A percentile compares a stretch with the other conserved stretches of the same genome.
Conservation (phyloP, 108 stramenopile species). For the Parmales sp. region DNA sequence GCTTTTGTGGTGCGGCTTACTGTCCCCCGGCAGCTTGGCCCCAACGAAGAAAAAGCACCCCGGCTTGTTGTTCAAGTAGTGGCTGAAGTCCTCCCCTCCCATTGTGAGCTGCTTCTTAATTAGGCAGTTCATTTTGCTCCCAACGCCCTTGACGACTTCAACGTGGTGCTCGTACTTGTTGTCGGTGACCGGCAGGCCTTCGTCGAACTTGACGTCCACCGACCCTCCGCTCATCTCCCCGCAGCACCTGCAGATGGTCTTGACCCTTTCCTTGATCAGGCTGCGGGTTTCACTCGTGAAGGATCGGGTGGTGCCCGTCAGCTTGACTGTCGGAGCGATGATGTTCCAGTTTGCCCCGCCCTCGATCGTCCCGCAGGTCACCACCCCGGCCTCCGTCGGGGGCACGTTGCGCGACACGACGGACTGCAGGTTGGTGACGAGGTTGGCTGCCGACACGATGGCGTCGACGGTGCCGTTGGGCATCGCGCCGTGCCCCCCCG, state of each 20-base stretch:
- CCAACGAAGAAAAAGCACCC: no score
- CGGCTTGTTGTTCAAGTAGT: no score
- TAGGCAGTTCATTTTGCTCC: no score
- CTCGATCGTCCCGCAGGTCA: constrained; percentile 50
- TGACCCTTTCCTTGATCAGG: constrained; percentile 42
- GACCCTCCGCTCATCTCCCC: constrained; percentile 58
- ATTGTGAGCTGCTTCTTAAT: no score
- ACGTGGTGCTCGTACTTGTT: no score
- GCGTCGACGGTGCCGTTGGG: constrained; percentile 49
- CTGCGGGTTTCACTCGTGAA: constrained; percentile 56
- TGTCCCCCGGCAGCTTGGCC: no score
- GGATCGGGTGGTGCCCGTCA: constrained; percentile 75
- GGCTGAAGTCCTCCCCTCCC: constrained; percentile 34
- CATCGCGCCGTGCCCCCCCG: constrained; percentile 86
- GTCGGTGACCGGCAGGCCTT: no score
- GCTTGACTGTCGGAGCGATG: constrained; percentile 47
- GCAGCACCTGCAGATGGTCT: constrained; percentile 44
- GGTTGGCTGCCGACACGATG: constrained; percentile 61
- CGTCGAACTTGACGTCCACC: no score
- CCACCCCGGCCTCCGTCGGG: constrained; percentile 68
- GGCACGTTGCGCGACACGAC: constrained; percentile 54
- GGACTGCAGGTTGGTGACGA: constrained; percentile 74
- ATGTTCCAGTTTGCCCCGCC: constrained; percentile 69
- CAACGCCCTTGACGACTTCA: no score
- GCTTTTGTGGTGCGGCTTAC: no score